Conservation (phyloP, 176 grass and related monocot species). For the Eleusine coracana region DNA sequence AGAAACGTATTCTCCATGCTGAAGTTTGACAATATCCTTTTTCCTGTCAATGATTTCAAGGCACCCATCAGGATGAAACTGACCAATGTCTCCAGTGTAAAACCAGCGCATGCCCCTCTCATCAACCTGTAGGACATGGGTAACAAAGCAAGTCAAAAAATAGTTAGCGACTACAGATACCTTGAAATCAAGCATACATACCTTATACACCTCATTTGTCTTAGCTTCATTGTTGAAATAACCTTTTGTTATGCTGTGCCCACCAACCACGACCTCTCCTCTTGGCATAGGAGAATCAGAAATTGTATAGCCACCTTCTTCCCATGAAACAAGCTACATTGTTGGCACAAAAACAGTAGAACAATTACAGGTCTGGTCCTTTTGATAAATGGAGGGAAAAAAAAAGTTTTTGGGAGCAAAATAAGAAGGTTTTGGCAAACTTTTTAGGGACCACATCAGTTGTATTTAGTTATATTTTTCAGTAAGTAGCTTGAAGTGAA, state of each 20-base stretch:
- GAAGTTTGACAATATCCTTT: slow-evolving; percentile 96
- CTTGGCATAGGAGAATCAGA: slow-evolving; percentile 85
- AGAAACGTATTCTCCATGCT: slow-evolving; percentile 91
- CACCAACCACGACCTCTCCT: slow-evolving; percentile 81
- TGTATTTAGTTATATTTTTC: too few species aligned
- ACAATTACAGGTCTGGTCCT: not conserved
- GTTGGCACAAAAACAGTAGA: slow-evolving; percentile 3
- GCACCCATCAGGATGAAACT: slow-evolving; percentile 87
- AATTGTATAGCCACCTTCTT: slow-evolving; percentile 75
- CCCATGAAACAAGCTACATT: slow-evolving; percentile 77
- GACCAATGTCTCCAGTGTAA: slow-evolving; percentile 90
- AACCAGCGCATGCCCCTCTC: slow-evolving; percentile 76
- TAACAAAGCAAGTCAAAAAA: not conserved
- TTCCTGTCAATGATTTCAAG: slow-evolving; percentile 89
- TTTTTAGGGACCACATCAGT: not conserved
- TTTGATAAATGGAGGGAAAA: not conserved
- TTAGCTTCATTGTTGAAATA: slow-evolving; percentile 90
- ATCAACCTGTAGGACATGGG: slow-evolving; percentile 53
- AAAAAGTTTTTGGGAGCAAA: not conserved
- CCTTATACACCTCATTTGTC: slow-evolving; percentile 82
- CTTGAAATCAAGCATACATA: slow-evolving; percentile 20
- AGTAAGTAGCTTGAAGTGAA: not conserved
- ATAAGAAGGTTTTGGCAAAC: not conserved
- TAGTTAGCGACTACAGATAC: not conserved
- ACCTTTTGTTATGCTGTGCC: slow-evolving; percentile 70